Conservation (phyloP, 1,284 basidiomycete genomes). For the Coniophora puteana region DNA sequence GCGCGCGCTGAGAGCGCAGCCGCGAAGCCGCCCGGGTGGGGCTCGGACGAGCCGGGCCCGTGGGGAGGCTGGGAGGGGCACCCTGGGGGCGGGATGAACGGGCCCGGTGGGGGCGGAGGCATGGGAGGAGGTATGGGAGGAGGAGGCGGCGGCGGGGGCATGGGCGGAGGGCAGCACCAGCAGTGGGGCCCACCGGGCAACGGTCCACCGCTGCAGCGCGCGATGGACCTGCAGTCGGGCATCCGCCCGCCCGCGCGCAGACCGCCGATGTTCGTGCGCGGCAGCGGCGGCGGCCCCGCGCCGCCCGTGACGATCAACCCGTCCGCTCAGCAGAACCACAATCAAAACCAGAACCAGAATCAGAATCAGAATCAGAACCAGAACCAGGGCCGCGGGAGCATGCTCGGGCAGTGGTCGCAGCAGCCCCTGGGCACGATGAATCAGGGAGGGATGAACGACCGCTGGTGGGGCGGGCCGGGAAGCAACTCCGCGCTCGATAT, state of each 20-base stretch:
- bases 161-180: constrained; percentile 11
- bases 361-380: no score
- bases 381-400: no score
- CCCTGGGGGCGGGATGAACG: constrained; percentile 20
- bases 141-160: neutral
- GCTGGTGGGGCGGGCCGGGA: no score
- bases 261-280: constrained; percentile 36
- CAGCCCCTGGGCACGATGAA: no score
- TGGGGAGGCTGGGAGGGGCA: constrained; percentile 27
- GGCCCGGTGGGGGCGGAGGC: constrained; percentile 12
- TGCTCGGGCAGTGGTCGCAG: no score
- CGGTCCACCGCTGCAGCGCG: constrained; percentile 38
- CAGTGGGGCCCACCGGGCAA: no score
- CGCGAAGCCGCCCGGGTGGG: constrained; percentile 17
- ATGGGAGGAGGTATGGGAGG: constrained; percentile 2
- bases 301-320: constrained; percentile 23
- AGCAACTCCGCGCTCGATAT: no score
- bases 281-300: constrained; percentile 31
- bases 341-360: no score
- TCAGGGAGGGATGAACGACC: no score
- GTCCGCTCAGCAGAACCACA: no score
- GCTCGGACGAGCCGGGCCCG: constrained; percentile 19
- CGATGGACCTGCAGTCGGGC: constrained; percentile 43
- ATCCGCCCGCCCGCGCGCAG: constrained; percentile 47
- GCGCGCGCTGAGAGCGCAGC: no score